phyloP scores from a whole-genome alignment of 768 basidiomycete genomes.

The Serendipita sp. region DNA sequence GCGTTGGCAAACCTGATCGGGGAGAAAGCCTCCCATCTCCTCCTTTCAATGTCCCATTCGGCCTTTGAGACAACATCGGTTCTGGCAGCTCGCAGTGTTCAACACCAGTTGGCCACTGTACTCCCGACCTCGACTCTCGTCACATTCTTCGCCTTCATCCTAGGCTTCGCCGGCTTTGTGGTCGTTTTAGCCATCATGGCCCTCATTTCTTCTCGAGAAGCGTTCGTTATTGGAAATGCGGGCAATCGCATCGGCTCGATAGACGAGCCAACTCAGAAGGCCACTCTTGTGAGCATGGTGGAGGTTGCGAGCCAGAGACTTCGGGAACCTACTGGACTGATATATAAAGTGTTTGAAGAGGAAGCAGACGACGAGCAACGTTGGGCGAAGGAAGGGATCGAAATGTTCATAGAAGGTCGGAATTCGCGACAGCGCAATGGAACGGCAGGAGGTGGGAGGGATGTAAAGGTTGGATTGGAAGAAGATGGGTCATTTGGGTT shows the following conservation, averaged over 20 bases:
- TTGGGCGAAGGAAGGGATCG: not conserved
- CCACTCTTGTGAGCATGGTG: not conserved
- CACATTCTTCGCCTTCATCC: not conserved
- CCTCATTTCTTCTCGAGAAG: not conserved
- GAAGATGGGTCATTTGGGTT: not conserved
- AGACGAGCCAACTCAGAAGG: not conserved
- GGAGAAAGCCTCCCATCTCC: not conserved
- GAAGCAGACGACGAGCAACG: not conserved
- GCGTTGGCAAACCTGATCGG: not conserved
- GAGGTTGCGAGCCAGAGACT: not conserved
- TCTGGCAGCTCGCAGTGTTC: not conserved
- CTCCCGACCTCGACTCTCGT: not conserved
- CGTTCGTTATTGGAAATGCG: not conserved
- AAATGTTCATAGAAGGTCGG: too few species aligned
- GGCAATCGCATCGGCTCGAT: not conserved
- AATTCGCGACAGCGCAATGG: too few species aligned
- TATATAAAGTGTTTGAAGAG: not conserved
- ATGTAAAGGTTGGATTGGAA: too few species aligned
- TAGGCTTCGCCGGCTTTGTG: not conserved
- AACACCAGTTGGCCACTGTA: not conserved
- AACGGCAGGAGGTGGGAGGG: too few species aligned
- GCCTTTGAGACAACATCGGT: not conserved
- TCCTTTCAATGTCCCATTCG: not conserved
- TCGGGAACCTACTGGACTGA: not conserved
- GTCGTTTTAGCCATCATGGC: not conserved